phyloP scores from a whole-genome alignment of 1,139 yeast genomes.

The Diutina scorzettiae region DNA sequence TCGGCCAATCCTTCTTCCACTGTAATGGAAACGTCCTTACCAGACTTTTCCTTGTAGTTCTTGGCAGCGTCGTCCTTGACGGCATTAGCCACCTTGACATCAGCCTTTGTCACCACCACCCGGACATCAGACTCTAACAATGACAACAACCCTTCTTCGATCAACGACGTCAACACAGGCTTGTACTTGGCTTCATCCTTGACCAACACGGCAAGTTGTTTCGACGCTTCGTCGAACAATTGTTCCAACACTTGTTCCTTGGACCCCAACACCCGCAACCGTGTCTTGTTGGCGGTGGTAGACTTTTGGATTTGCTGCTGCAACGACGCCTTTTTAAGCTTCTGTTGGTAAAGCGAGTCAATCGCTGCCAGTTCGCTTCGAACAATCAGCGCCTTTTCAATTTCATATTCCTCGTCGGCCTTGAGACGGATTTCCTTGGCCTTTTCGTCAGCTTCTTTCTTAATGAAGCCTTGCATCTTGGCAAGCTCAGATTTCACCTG shows the following conservation, averaged over 20 bases:
- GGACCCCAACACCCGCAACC: conserved; percentile 79
- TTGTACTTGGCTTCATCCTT: conserved; percentile 42
- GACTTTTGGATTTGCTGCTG: conserved; percentile 94
- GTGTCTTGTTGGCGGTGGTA: conserved; percentile 87
- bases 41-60: conserved; percentile 48
- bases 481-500: conserved; percentile 91
- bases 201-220: conserved; percentile 46
- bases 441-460: conserved; percentile 97
- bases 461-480: conserved; percentile 97
- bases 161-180: conserved; percentile 60
- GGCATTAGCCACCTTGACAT: conserved; percentile 50
- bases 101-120: conserved; percentile 60
- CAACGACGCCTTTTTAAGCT: conserved; percentile 81
- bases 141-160: conserved; percentile 71
- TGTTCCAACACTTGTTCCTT: conserved; percentile 72
- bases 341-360: conserved; percentile 69
- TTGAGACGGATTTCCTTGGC: conserved; percentile 91
- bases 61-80: conserved; percentile 53
- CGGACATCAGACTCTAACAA: conserved; percentile 60
- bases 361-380: conserved; percentile 86
- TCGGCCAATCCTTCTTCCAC: conserved; percentile 49
- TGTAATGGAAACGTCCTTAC: conserved; percentile 34
- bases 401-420: conserved; percentile 98
- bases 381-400: conserved; percentile 90
- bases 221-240: conserved; percentile 60